These are phyloP conservation scores for Exophiala sideris DNA, from an alignment of 2,329 filamentous ascomycete genomes.

Conservation along the genomic window DNA sequence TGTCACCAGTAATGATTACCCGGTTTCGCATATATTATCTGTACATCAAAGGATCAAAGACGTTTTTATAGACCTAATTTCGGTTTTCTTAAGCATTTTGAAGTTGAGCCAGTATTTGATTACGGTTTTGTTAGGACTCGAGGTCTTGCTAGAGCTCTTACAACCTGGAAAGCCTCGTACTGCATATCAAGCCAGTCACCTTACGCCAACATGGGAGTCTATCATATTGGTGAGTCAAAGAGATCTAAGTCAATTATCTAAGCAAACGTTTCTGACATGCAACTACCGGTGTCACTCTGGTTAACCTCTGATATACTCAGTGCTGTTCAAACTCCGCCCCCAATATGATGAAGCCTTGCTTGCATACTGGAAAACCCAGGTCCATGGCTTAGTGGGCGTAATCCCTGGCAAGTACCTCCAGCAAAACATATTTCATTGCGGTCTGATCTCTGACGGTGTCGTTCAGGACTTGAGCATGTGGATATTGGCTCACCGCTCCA, in stretches of 20 bases:
- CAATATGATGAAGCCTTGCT: neutral
- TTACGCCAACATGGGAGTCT: neutral
- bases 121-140: neutral
- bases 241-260: neutral
- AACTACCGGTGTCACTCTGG: neutral
- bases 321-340: neutral
- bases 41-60: no score
- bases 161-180: no score
- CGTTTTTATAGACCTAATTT: no score
- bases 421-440: neutral
- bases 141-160: neutral
- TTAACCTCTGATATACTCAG: neutral
- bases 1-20: no score
- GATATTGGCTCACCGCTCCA: slow-evolving; percentile 36
- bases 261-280: neutral
- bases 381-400: neutral
- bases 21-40: no score
- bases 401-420: neutral
- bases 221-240: neutral
- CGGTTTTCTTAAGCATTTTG: no score
- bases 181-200: neutral
- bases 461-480: slow-evolving; percentile 33
- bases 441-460: neutral
- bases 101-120: neutral
- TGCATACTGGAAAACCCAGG: neutral